These are phyloP conservation scores for Backusella luteola DNA, from an alignment of 192 early-diverging fungal species.

Conservation along the genomic window DNA sequence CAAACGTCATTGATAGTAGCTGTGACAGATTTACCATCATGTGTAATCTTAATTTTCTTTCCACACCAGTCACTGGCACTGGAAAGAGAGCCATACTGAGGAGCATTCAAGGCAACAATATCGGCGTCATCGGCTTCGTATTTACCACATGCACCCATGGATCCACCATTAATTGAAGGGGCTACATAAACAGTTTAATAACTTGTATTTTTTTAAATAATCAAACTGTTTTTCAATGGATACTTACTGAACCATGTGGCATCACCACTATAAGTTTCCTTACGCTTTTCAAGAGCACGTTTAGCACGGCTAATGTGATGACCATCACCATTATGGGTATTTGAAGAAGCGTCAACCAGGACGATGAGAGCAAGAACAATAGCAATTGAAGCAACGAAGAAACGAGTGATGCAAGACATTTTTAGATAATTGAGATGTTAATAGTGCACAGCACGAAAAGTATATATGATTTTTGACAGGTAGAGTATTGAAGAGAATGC, in stretches of 20 bases:
- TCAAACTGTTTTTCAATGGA: background rate
- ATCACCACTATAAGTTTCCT: slow-evolving; percentile 22
- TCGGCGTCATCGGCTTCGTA: slow-evolving; percentile 36
- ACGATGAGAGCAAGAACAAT: slow-evolving; percentile 10
- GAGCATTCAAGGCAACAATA: slow-evolving; percentile 46
- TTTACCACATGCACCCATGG: slow-evolving; percentile 34
- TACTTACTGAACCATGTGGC: slow-evolving; percentile 43
- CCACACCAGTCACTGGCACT: slow-evolving; percentile 33
- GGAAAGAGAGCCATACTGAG: slow-evolving; percentile 31
- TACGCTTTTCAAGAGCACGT: slow-evolving; percentile 16
- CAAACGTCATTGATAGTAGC: slow-evolving; percentile 45
- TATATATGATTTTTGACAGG: background rate
- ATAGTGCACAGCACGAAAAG: background rate
- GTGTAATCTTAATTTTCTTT: slow-evolving; percentile 26
- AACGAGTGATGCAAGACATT: background rate
- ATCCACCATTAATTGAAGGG: slow-evolving; percentile 24
- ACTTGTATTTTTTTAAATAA: no score
- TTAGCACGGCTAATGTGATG: slow-evolving; percentile 7
- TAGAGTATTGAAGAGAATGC: background rate
- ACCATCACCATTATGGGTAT: background rate
- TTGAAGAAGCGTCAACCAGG: background rate
- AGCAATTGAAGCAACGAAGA: slow-evolving; percentile 17
- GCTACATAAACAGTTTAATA: background rate
- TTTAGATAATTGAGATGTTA: background rate
- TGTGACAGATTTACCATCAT: slow-evolving; percentile 32